Percentiles rank a stretch among this genome's conserved stretches.
Conservation (phyloP, 139 green algal genomes). For the Chlorella sp. region DNA sequence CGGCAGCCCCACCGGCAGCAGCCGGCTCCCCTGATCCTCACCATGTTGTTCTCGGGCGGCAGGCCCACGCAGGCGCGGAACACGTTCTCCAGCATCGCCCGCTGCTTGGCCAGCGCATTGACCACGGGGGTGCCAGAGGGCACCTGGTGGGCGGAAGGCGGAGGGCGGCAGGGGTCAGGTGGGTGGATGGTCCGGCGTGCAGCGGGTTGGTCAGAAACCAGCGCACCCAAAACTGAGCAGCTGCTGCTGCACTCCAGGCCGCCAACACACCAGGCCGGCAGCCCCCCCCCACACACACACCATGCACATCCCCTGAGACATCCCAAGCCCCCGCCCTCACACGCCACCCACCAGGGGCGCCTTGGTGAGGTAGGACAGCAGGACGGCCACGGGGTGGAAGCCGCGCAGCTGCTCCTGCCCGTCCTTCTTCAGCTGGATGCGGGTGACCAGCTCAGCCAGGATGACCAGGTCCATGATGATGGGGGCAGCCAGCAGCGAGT, state of each 20-base stretch:
- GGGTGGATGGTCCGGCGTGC: too few species aligned
- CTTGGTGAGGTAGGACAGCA: conserved; percentile 97
- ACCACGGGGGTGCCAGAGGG: conserved; percentile 91
- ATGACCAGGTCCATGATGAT: conserved; percentile 99
- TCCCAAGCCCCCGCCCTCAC: too few species aligned
- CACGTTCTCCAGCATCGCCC: conserved; percentile 98
- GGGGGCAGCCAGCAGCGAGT: conserved; percentile 96
- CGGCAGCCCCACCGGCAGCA: too few species aligned
- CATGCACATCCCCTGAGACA: too few species aligned
- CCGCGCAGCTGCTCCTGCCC: conserved; percentile 75
- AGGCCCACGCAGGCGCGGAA: conserved; percentile 96
- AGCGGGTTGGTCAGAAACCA: too few species aligned
- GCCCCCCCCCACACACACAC: too few species aligned
- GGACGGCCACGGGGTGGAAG: conserved; percentile 93
- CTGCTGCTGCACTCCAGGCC: too few species aligned
- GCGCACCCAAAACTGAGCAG: too few species aligned
- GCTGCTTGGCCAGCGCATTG: conserved; percentile 97
- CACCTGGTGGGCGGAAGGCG: conserved; percentile 20
- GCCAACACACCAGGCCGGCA: too few species aligned
- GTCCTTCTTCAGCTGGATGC: conserved; percentile 89
- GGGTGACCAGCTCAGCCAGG: conserved; percentile 92
- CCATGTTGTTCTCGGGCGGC: conserved; percentile 97
- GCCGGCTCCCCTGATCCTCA: conserved; percentile 56
- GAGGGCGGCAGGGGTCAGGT: too few species aligned
- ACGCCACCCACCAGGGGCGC: conserved; percentile 68